Conservation (phyloP, 1,284 basidiomycete species). For the Cutaneotrichosporon mucoides region DNA sequence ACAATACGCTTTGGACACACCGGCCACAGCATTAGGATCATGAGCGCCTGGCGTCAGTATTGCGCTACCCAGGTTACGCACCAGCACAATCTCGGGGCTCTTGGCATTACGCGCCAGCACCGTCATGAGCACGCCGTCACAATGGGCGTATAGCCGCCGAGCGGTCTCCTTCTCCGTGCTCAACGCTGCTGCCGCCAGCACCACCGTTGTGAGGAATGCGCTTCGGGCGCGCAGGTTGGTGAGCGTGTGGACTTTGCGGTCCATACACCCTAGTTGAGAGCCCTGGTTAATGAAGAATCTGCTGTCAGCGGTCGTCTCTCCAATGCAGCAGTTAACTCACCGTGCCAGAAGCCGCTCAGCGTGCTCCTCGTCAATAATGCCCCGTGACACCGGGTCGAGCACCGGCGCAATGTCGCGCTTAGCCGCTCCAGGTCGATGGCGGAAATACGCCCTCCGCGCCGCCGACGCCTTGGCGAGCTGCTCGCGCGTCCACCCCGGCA, state of each 20-base stretch:
- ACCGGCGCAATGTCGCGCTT: constrained; percentile 12
- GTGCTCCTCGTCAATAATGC: constrained; percentile 2
- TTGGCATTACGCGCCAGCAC: constrained; percentile 6
- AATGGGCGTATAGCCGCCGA: background rate
- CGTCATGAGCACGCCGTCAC: constrained; percentile 5
- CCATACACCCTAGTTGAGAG: constrained; percentile 5
- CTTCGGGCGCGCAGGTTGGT: constrained; percentile 2
- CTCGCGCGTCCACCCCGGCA: background rate
- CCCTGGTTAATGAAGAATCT: constrained; percentile 6
- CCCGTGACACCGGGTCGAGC: constrained; percentile 7
- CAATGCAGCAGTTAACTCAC: too few species aligned
- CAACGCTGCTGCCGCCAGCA: constrained; percentile 6
- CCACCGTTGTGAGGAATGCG: constrained; percentile 4
- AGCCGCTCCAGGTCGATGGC: constrained; percentile 1
- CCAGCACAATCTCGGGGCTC: constrained; percentile 6
- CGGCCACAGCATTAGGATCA: background rate
- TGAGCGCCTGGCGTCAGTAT: constrained; percentile 1
- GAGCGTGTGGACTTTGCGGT: constrained; percentile 10
- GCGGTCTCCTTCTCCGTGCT: background rate
- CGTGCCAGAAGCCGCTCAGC: constrained; percentile 1
- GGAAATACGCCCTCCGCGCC: constrained; percentile 3
- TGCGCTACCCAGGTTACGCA: background rate
- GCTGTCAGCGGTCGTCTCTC: too few species aligned
- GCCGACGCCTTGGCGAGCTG: background rate
- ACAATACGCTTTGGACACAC: constrained; percentile 6